Percentiles rank a stretch among this genome's conserved stretches.
These are phyloP conservation scores for Hibiscus tridactylites DNA, from an alignment of 345 rosid genomes.

Conservation along the genomic window DNA sequence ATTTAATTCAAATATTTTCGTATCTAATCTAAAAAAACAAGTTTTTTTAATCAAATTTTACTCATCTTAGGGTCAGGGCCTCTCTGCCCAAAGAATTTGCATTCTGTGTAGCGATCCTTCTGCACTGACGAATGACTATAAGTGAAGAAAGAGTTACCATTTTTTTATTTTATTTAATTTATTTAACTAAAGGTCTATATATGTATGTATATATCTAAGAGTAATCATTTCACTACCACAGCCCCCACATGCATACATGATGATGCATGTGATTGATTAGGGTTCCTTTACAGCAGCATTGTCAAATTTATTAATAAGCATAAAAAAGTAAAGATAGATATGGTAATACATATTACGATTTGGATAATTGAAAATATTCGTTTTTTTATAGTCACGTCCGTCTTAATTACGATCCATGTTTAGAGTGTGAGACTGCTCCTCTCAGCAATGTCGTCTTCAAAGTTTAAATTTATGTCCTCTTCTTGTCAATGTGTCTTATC, in stretches of 20 bases:
- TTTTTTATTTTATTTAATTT: background rate
- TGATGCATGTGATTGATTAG: constrained; percentile 3
- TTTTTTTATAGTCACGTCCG: no score
- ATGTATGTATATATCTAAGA: background rate
- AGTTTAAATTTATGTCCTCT: no score
- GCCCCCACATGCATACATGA: background rate
- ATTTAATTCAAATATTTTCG: no score
- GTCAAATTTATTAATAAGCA: background rate
- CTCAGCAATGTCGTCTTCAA: no score
- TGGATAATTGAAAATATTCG: no score
- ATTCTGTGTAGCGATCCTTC: background rate
- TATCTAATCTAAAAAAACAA: no score
- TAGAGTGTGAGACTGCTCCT: no score
- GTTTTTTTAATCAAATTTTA: no score
- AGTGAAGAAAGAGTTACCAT: background rate
- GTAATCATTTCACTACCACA: background rate
- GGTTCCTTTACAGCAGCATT: constrained; percentile 3
- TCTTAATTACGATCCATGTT: no score
- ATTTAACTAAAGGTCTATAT: background rate
- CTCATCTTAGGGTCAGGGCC: background rate
- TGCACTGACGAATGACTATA: background rate
- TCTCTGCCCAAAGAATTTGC: background rate
- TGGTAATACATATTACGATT: no score
- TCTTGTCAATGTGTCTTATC: no score
- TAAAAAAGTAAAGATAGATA: no score